Percentiles rank a stretch among this genome's conserved stretches.
phyloP scores from a whole-genome alignment of 129 eudicot genomes.

The Helianthus tuberosus region DNA sequence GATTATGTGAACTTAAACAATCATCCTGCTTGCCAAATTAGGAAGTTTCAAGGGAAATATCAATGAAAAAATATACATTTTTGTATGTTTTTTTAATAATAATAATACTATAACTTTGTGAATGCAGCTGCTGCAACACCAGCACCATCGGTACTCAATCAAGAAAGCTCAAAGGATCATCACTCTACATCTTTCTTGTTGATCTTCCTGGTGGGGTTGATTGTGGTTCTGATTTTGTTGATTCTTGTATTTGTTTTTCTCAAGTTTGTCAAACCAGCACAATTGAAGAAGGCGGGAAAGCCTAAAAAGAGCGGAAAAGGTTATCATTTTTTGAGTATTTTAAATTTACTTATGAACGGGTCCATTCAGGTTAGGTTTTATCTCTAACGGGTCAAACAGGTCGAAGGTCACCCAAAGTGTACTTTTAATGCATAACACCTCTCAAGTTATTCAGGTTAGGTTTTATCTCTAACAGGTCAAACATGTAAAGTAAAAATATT shows the following conservation, averaged over 20 bases:
- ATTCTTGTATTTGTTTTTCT: slow-evolving; percentile 46
- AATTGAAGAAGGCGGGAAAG: slow-evolving; percentile 31
- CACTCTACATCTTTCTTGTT: slow-evolving; percentile 38
- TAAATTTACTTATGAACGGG: not conserved
- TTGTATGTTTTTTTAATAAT: not conserved
- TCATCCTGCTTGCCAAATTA: not conserved
- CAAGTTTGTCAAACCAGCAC: slow-evolving; percentile 42
- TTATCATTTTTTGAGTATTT: slow-evolving; percentile 1
- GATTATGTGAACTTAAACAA: no score
- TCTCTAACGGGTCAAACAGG: not conserved
- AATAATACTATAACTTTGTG: not conserved
- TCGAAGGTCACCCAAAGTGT: no score
- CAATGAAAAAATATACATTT: not conserved
- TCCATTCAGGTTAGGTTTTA: not conserved
- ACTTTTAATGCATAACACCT: no score
- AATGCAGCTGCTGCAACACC: slow-evolving; percentile 38
- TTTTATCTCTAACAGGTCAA: not conserved
- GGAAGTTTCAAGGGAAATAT: not conserved
- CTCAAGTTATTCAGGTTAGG: not conserved
- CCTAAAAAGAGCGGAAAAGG: slow-evolving; percentile 29
- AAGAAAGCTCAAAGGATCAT: slow-evolving; percentile 32
- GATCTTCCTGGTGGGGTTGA: slow-evolving; percentile 54
- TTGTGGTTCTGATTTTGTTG: slow-evolving; percentile 51
- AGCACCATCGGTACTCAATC: slow-evolving; percentile 18
- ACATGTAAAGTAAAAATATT: not conserved